Percentiles rank a stretch among this genome's conserved stretches.
phyloP scores from a whole-genome alignment of 2,329 filamentous ascomycete species.

The Colletotrichum sp. region DNA sequence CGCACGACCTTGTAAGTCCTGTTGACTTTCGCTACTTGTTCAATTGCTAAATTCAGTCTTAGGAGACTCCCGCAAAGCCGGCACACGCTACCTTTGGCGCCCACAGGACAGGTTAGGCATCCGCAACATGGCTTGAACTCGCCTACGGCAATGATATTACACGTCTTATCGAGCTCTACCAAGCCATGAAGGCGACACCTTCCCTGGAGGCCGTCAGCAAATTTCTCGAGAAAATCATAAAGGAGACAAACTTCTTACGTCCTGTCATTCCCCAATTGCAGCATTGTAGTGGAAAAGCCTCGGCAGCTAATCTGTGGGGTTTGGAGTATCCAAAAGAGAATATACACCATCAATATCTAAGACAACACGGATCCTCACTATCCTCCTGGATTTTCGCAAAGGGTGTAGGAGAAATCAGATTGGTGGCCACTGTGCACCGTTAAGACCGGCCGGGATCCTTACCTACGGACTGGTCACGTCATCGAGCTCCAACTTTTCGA shows the following conservation, averaged over 20 bases:
- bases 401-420: background rate
- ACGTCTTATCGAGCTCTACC: fast-evolving
- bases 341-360: no score
- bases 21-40: background rate
- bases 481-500: background rate
- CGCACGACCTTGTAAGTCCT: background rate
- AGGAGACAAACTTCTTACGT: background rate
- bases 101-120: background rate
- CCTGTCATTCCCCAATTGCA: background rate
- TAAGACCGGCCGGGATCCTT: fast-evolving
- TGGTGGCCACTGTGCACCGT: background rate
- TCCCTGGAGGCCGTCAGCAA: fast-evolving
- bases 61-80: fast-evolving
- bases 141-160: background rate
- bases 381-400: background rate
- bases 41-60: background rate
- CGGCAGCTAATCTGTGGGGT: background rate
- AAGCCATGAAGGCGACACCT: background rate
- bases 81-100: fast-evolving
- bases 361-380: no score
- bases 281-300: fast-evolving
- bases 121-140: background rate
- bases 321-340: background rate
- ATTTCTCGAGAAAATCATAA: fast-evolving
- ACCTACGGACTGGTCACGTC: background rate